Base-by-base conservation (phyloP, 208 protist species). In the Phytomonas francai region DNA sequence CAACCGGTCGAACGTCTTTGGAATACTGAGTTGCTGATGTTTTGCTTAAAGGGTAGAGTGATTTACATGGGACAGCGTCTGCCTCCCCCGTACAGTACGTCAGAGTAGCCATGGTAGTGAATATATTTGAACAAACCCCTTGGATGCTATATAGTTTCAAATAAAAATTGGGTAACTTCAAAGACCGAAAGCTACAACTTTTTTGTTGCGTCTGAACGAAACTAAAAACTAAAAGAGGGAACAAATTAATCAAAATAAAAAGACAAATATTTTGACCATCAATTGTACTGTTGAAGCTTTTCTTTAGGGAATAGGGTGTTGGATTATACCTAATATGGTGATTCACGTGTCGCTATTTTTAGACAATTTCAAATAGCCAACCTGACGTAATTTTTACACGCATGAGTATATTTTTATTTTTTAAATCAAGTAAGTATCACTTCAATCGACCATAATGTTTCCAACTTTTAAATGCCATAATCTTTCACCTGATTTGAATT, bases 381-480 rank as follows among this genome's bases (percentile, higher is more conserved):
- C 12, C 16, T 9, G 39, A 49, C 16, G 4, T 49, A 49, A 3
- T 49, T 19, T 49, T 49, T 49, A 49, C 39, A 49, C 39, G 39
- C 14, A 49, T 49, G 12, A 49, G 39, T 19, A 49, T 49, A 49
- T 49, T 49, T 49, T 22, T 22, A 49, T 3, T 49, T 49, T 49
- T 19, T 49, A 49, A 19, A 3, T 22, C 39, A 3, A 49, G 4
- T 22, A 49, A 49, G 12, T 19, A 49, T 49, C 33, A 32, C 29
- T 49, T 65, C 64, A 74, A 12, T 79, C 74, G 27, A 71, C 67
- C 57, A 74, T 74, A 33, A 76, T 28, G 30, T 86, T 85, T 5
- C 89, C 89, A 29, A 68, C 84, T 71, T 94, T 93, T 7, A 96
- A 34, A 61, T 88, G 81, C 84, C 86, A 96, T 16, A 93, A 67